Conservation (phyloP, 2,329 filamentous ascomycete species). For the Penicillium sp. region DNA sequence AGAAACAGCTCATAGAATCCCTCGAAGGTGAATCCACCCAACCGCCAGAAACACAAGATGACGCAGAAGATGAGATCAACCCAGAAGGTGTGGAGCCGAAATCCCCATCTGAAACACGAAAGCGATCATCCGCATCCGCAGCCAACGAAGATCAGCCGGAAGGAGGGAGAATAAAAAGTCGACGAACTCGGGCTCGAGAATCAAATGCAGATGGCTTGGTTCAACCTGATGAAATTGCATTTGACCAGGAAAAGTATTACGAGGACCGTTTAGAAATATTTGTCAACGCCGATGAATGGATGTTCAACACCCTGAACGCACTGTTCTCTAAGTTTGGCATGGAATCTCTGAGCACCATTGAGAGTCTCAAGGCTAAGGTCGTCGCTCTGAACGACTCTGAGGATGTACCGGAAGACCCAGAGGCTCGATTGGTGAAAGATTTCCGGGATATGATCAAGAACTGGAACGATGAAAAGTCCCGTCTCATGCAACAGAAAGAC, state of each 20-base stretch:
- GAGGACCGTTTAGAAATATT: conserved; percentile 59
- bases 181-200: conserved; percentile 64
- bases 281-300: conserved; percentile 60
- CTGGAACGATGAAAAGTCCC: conserved; percentile 52
- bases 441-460: conserved; percentile 47
- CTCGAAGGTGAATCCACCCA: conserved; percentile 36
- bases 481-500: conserved; percentile 52
- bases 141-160: conserved; percentile 62
- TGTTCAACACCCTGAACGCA: conserved; percentile 59
- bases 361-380: conserved; percentile 38
- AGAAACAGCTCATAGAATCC: conserved; percentile 43
- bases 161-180: conserved; percentile 62
- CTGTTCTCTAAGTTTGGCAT: conserved; percentile 58
- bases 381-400: conserved; percentile 21
- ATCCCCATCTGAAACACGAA: conserved; percentile 51
- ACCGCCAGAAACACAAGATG: conserved; percentile 20
- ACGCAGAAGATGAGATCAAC: conserved; percentile 26
- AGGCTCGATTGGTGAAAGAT: conserved; percentile 44
- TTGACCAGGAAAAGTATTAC: conserved; percentile 59
- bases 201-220: conserved; percentile 54
- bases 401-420: conserved; percentile 23
- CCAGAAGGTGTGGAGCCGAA: conserved; percentile 38
- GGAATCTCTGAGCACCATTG: conserved; percentile 48
- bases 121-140: conserved; percentile 64
- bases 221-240: conserved; percentile 52